Percentiles rank a stretch among this genome's conserved stretches.
phyloP scores from a whole-genome alignment of 2,329 filamentous ascomycete species.

The Cladosporium cucumerinum region DNA sequence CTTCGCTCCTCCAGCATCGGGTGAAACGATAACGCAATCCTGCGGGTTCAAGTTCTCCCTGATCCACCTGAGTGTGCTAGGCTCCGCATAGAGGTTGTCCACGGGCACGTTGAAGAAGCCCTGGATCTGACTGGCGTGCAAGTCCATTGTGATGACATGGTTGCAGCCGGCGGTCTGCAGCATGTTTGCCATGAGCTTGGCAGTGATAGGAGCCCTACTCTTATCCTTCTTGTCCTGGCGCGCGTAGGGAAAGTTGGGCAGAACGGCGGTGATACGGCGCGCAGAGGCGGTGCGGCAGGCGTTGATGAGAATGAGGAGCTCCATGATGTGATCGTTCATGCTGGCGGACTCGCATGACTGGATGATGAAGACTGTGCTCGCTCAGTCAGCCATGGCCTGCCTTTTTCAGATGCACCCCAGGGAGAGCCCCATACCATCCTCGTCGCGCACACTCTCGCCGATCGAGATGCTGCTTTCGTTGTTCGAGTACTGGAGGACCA shows the following conservation, averaged over 20 bases:
- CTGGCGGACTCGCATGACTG: conserved; percentile 93
- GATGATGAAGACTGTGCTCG: conserved; percentile 73
- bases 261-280: conserved; percentile 87
- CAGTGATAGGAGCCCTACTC: conserved; percentile 92
- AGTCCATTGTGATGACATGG: conserved; percentile 93
- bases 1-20: conserved; percentile 92
- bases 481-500: conserved; percentile 81
- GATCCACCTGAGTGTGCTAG: conserved; percentile 88
- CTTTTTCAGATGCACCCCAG: background rate
- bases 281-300: conserved; percentile 84
- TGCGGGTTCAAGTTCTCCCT: conserved; percentile 75
- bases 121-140: conserved; percentile 90
- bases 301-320: conserved; percentile 96
- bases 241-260: conserved; percentile 95
- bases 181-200: conserved; percentile 96
- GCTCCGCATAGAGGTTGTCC: conserved; percentile 87
- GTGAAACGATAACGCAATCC: conserved; percentile 90
- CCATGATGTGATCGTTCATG: conserved; percentile 98
- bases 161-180: conserved; percentile 90
- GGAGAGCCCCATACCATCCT: conserved; percentile 64
- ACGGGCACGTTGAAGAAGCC: conserved; percentile 88
- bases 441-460: conserved; percentile 91
- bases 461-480: conserved; percentile 89
- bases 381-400: conserved; percentile 12
- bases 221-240: conserved; percentile 98